These are phyloP conservation scores for Zizania palustris DNA, from an alignment of 202 grass and related monocot species.

Conservation along the genomic window DNA sequence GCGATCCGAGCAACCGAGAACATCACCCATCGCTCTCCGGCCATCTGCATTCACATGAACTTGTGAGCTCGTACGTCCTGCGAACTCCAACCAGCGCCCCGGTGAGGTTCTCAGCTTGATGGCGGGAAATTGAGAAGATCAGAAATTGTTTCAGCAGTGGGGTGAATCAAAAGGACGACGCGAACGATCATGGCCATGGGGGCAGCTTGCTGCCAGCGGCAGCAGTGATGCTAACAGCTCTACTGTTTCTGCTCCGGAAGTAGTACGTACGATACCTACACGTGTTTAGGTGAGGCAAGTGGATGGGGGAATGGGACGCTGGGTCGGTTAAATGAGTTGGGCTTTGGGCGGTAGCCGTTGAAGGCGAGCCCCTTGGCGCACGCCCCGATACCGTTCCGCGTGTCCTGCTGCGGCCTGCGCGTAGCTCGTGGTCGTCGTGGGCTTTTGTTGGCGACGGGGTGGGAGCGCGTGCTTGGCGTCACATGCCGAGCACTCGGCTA, in stretches of 20 bases:
- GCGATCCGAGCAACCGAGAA: not conserved
- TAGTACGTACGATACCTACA: not conserved
- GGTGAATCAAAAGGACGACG: too few species aligned
- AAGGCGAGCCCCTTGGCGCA: conserved; percentile 61
- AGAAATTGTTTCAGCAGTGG: too few species aligned
- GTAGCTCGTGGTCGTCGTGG: not conserved
- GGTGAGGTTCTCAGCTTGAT: too few species aligned
- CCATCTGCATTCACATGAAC: conserved; percentile 15
- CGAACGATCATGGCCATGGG: too few species aligned
- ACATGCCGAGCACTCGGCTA: not conserved
- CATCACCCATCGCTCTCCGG: not conserved
- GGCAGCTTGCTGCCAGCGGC: not conserved
- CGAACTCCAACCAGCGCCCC: too few species aligned
- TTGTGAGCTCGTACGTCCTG: not conserved
- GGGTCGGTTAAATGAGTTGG: not conserved
- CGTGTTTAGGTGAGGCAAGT: not conserved
- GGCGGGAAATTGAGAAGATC: too few species aligned
- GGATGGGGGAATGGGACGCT: not conserved
- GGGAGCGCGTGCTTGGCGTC: conserved; percentile 37
- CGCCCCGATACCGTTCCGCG: conserved; percentile 41
- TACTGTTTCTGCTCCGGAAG: not conserved
- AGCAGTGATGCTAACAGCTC: not conserved
- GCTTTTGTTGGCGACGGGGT: conserved; percentile 19
- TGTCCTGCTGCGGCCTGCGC: conserved; percentile 48
- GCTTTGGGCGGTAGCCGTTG: conserved; percentile 50